Base-by-base conservation (phyloP, 768 basidiomycete genomes). In the Kondoa malvinella region DNA sequence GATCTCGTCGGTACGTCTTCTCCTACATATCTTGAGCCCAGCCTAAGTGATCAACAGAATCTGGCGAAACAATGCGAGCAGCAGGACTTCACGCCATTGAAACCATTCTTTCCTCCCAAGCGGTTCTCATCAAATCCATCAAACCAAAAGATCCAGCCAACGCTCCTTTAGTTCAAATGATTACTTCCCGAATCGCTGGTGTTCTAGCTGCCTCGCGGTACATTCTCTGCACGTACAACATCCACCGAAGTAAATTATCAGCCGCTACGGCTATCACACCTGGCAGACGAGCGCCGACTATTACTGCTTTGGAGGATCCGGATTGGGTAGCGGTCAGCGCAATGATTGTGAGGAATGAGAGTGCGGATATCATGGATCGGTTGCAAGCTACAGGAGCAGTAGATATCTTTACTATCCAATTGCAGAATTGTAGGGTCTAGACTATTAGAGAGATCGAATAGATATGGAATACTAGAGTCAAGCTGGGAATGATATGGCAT, bases 61-160 rank as follows among this genome's bases (percentile, higher is more conserved):
- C 94, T 21, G 95, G 95, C 57, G 95, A 99, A 74, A 99, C 95
- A 4, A 99, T 99, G 95, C 89, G 94, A 34, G 95, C 94, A 29
- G 92, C 92, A 0, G 95, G 94, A 40, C 81, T 97, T 66, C 88
- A 88, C 76, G 85, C 94, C 56, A 96, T 99, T 74, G 87, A 86
- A 16, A 96, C 91, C 12, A 76, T 99, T 14, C 83, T 99, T 66
- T 77, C 85, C 56, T 84, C 87, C 0, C 87, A 99, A 78, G 92
- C 94, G 14, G 89, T 96, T 65, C 84, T 99, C 34, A 95, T 99
- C 81, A 87, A 85, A 70, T 89, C 78, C 17, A 66, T 71, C 25
- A 73, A 69, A 34, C 79, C 73, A 64, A 88, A 87, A 71, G 82
- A 85, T 69, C 81, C 85, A 1, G 78, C 84, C 14, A 81, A 86